A percentile compares a stretch with the other conserved stretches of the same genome.
Evolutionary conservation across 2,329 filamentous ascomycete genomes (phyloP).

Genomic region (Bipolaris cookei): DNA sequence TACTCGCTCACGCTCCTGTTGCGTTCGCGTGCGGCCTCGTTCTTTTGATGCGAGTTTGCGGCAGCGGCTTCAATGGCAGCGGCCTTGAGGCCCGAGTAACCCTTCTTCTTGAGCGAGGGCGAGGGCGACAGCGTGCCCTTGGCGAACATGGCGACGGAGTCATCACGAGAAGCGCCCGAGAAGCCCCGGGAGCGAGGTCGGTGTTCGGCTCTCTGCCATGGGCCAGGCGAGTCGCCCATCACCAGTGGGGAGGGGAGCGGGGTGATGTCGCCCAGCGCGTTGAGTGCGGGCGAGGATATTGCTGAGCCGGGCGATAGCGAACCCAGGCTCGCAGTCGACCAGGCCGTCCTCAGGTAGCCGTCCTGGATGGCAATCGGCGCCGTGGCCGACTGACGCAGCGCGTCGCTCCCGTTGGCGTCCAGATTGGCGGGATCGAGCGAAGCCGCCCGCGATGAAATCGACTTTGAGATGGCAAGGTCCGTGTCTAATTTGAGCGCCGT

Average conservation of each 20-base stretch:
- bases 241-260: conserved; percentile 58
- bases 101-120: conserved; percentile 55
- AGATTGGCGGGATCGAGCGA: conserved; percentile 37
- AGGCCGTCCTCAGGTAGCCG: conserved; percentile 47
- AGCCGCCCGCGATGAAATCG: conserved; percentile 22
- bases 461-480: conserved; percentile 41
- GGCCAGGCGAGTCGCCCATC: conserved; percentile 51
- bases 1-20: conserved; percentile 92
- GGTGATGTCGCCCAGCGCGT: conserved; percentile 58
- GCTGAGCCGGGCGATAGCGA: conserved; percentile 55
- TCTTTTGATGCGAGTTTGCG: conserved; percentile 42
- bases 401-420: conserved; percentile 39
- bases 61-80: conserved; percentile 50
- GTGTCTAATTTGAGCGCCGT: conserved; percentile 36
- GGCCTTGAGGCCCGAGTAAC: conserved; percentile 54
- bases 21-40: conserved; percentile 61
- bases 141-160: conserved; percentile 39
- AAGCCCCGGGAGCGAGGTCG: conserved; percentile 46
- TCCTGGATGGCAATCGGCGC: conserved; percentile 49
- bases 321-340: conserved; percentile 54
- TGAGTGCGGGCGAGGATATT: conserved; percentile 56
- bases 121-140: conserved; percentile 47
- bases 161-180: conserved; percentile 39
- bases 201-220: conserved; percentile 50
- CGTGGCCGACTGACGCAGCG: conserved; percentile 44